These are phyloP conservation scores for Apophysomyces elegans DNA, from an alignment of 371 early-diverging fungal genomes.

Conservation along the genomic window DNA sequence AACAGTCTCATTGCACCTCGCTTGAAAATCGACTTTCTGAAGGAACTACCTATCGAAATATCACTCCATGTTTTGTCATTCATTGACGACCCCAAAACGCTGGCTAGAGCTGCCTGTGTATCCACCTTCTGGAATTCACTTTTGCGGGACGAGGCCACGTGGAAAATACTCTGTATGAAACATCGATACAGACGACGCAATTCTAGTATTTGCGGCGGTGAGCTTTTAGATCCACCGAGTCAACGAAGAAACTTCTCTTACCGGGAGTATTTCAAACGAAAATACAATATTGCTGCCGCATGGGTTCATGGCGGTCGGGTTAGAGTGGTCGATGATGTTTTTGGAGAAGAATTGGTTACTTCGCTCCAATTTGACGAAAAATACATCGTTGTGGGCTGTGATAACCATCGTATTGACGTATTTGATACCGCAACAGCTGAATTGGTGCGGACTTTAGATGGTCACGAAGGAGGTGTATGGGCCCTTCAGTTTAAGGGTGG, in stretches of 20 bases:
- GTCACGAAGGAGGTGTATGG: conserved; percentile 97
- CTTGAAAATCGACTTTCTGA: conserved; percentile 76
- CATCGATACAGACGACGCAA: conserved; percentile 24
- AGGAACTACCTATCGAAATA: conserved; percentile 71
- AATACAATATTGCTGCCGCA: conserved; percentile 73
- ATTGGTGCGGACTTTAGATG: conserved; percentile 72
- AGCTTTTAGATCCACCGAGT: conserved; percentile 49
- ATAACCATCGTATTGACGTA: conserved; percentile 83
- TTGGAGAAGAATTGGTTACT: conserved; percentile 81
- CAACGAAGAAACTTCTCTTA: conserved; percentile 63
- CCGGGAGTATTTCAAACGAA: conserved; percentile 76
- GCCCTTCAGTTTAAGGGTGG: conserved; percentile 81
- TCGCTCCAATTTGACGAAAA: conserved; percentile 87
- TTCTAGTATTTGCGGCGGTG: conserved; percentile 51
- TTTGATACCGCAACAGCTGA: conserved; percentile 78
- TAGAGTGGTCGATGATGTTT: conserved; percentile 75
- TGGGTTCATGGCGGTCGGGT: conserved; percentile 78
- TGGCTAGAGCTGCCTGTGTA: conserved; percentile 72
- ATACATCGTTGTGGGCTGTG: conserved; percentile 86
- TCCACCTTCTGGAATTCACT: conserved; percentile 70
- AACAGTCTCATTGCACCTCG: conserved; percentile 54
- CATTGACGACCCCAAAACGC: conserved; percentile 61
- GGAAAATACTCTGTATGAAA: conserved; percentile 42
- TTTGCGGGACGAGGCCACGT: conserved; percentile 57
- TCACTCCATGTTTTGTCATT: conserved; percentile 69